Evolutionary conservation across 1,284 basidiomycete genomes (phyloP), one percentile per base, ranked within the genome.

Genomic region (Rhodotorula mucilaginosa): DNA sequence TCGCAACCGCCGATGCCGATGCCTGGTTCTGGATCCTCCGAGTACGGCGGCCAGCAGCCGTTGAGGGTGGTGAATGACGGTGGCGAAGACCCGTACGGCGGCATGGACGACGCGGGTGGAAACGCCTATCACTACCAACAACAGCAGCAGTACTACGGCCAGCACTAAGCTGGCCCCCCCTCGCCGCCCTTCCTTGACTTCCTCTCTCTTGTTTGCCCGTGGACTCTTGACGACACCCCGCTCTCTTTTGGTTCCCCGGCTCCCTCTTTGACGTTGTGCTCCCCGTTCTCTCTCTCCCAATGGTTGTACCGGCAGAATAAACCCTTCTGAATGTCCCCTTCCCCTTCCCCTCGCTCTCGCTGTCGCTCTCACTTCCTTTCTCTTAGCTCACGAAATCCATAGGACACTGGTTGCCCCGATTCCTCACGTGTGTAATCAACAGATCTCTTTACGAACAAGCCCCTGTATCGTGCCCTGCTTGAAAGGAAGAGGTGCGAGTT

Each of bases 61-160:
- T 29, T 70, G 29, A 48, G 69, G 56, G 69, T 70, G 7, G 60
- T 67, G 31, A 70, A 70, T 16, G 64, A 66, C 44, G 58, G 58
- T 16, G 58, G 29, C 23, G 62, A 52, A n/a, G 69, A 70, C 31
- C 52, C 69, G 59, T 70, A 70, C 29, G 69, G 61, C 23, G 69
- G 69, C 26, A 48, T 70, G n/a, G 64, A 61, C 15, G 69, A 63
- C 48, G 69, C 18, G 26, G 52, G n/a, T n/a, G 23, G 52, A 8
- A 26, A n/a, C 54, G n/a, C 54, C 12, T n/a, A 52, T 21, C 21
- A 52, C n/a, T 56, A 56, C 26, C 18, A 56, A 16, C 54, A 56
- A 34, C 34, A 56, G 26, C 54, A 13, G 54, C 54, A 56, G 8
- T 56, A 56, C 18, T n/a, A 26, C 13, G n/a, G 26, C 29, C 49